Conservation (phyloP, 169 alveolate genomes). For the Plasmodium ovale region DNA sequence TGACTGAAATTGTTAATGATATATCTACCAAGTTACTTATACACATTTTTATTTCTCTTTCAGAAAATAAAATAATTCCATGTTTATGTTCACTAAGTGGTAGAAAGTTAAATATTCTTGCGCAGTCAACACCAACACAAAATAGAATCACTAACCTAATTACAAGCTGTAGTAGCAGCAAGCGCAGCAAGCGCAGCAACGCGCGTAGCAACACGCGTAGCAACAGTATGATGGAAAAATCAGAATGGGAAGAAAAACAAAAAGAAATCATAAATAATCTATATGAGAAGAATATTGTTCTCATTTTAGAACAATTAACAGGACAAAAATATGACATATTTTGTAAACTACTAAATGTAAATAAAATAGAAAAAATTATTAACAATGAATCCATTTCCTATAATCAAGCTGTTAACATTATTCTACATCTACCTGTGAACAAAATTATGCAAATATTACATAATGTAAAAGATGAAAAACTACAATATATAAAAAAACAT, state of each 20-base stretch:
- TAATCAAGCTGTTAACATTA: constrained; percentile 4
- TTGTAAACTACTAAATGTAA: constrained; percentile 14
- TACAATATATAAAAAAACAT: constrained; percentile 1
- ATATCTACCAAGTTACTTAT: constrained; percentile 42
- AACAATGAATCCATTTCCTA: not conserved
- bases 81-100: constrained; percentile 7
- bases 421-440: constrained; percentile 33
- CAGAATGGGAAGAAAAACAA: not conserved
- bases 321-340: constrained; percentile 10
- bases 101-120: constrained; percentile 4
- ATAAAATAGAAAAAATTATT: constrained; percentile 20
- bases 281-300: constrained; percentile 17
- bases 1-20: constrained; percentile 61
- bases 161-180: not conserved
- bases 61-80: constrained; percentile 26
- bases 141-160: not conserved
- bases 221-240: not conserved
- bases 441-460: constrained; percentile 29
- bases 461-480: constrained; percentile 1
- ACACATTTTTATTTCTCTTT: constrained; percentile 19
- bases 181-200: not conserved
- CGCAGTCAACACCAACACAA: constrained; percentile 3
- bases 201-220: not conserved
- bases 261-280: constrained; percentile 9
- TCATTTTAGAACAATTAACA: constrained; percentile 27